Evolutionary conservation across 2,329 filamentous ascomycete genomes (phyloP).

Genomic region (Cylindrodendrum hubeiense): DNA sequence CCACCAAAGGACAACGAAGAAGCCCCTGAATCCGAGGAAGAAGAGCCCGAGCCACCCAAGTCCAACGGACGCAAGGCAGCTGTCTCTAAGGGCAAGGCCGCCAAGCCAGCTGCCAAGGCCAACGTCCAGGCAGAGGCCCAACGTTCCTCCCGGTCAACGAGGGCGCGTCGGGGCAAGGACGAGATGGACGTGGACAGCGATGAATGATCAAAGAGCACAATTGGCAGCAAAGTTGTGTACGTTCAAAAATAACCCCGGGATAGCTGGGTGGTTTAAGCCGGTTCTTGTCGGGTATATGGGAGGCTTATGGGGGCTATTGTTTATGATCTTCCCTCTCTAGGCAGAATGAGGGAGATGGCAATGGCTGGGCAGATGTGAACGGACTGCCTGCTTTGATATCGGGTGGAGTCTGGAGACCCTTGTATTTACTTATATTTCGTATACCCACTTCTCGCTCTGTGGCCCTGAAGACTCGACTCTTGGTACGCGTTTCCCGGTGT

Average conservation of each 20-base stretch:
- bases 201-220: slow-evolving; percentile 33
- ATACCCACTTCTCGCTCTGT: slow-evolving; percentile 38
- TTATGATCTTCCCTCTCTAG: slow-evolving; percentile 34
- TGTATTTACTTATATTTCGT: slow-evolving; percentile 38
- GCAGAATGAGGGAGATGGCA: slow-evolving; percentile 22
- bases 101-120: slow-evolving; percentile 43
- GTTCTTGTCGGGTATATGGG: slow-evolving; percentile 25
- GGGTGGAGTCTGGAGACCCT: slow-evolving; percentile 40
- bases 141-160: slow-evolving; percentile 40
- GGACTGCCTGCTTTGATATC: slow-evolving; percentile 30
- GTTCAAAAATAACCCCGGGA: slow-evolving; percentile 11
- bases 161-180: slow-evolving; percentile 44
- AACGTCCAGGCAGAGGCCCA: slow-evolving; percentile 35
- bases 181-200: slow-evolving; percentile 54
- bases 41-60: slow-evolving; percentile 36
- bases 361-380: slow-evolving; percentile 18
- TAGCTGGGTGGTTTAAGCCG: slow-evolving; percentile 25
- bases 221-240: slow-evolving; percentile 1
- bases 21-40: slow-evolving; percentile 32
- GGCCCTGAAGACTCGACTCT: slow-evolving; percentile 16
- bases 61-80: slow-evolving; percentile 42
- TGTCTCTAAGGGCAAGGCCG: slow-evolving; percentile 38
- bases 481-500: slow-evolving; percentile 2
- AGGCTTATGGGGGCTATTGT: slow-evolving; percentile 17
- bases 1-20: slow-evolving; percentile 28